These are phyloP conservation scores for Babesia caballi DNA, from an alignment of 169 alveolate genomes.

Conservation along the genomic window DNA sequence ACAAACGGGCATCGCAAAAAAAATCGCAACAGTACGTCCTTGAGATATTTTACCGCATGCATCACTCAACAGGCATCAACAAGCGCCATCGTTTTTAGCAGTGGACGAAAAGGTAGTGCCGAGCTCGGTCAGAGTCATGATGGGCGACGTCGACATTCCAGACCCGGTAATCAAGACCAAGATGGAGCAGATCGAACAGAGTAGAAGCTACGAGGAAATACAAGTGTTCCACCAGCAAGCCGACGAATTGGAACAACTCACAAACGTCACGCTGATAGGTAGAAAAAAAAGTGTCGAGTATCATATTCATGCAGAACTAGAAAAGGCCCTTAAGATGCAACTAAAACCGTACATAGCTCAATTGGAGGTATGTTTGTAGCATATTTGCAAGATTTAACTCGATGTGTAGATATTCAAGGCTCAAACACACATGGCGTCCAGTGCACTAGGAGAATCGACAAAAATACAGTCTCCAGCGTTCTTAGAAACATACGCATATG, in stretches of 20 bases:
- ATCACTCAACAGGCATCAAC: background rate
- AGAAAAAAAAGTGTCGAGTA: too few species aligned
- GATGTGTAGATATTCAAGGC: background rate
- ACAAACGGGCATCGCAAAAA: background rate
- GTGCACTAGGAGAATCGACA: background rate
- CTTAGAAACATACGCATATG: slow-evolving; percentile 25
- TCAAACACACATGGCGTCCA: background rate
- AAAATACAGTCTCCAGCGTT: slow-evolving; percentile 20
- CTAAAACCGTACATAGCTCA: slow-evolving; percentile 29
- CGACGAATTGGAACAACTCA: slow-evolving; percentile 56
- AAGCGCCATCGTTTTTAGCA: slow-evolving; percentile 43
- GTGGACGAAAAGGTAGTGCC: slow-evolving; percentile 41
- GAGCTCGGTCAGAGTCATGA: slow-evolving; percentile 66
- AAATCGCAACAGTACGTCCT: slow-evolving; percentile 1
- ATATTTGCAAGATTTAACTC: background rate
- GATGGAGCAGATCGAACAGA: slow-evolving; percentile 64
- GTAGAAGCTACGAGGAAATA: slow-evolving; percentile 59
- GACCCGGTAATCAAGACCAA: slow-evolving; percentile 58
- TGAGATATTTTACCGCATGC: background rate
- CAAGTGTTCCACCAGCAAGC: slow-evolving; percentile 55
- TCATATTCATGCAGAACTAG: slow-evolving; percentile 30
- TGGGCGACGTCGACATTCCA: slow-evolving; percentile 51
- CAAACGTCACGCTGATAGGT: slow-evolving; percentile 62
- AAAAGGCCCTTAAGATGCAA: slow-evolving; percentile 48
- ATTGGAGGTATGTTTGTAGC: slow-evolving; percentile 10